Base-by-base conservation (phyloP, 495 filamentous ascomycete species). In the Aspergillus incahuasiensis region DNA sequence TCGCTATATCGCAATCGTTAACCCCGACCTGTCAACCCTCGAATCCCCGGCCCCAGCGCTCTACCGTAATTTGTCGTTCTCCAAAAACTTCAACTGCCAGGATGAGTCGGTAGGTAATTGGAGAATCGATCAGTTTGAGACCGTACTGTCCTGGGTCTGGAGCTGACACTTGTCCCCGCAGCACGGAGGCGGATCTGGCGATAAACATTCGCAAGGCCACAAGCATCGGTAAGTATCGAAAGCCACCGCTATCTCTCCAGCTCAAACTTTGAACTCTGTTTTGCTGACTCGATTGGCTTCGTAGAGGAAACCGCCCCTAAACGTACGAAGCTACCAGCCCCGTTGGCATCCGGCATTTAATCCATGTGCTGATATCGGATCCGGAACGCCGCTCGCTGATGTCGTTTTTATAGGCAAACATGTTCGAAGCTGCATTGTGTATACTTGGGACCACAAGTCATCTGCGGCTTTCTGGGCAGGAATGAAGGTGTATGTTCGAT, bases 361-460 rank as follows among this genome's bases (percentile, higher is more conserved):
- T 34, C 18, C 48, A 18, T 13, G 46, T 28, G 45, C 47, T 44
- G 18, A 6, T 12, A 22, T 25, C 21, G 32, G 12, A 15, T 5
- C 16, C 7, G 25, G 32, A 32, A 25, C 24, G 13, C 20, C 28
- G 34, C 19, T 40, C 43, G 48, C 43, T 42, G 52, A 59, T 42
- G 41, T 25, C 41, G 52, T 51, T 16, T 32, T 44, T 50, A 38
- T 58, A 86, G 85, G 86, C 60, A 98, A 98, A 74, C 94, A 98
- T 91, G 94, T 98, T 56, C 87, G 94, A 56, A 91, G 88, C 65
- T 95, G 90, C 68, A 98, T 98, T 69, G 92, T 98, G 41, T 97
- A 98, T 69, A 97, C 94, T 54, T 98, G 94, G 94, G 94, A 98
- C 76, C 91, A 97, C 79, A 97, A 97, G 76, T 95, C 89, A 58